These are phyloP conservation scores for Aspergillus sp. DNA, from an alignment of 2,329 filamentous ascomycete species.

Conservation along the genomic window DNA sequence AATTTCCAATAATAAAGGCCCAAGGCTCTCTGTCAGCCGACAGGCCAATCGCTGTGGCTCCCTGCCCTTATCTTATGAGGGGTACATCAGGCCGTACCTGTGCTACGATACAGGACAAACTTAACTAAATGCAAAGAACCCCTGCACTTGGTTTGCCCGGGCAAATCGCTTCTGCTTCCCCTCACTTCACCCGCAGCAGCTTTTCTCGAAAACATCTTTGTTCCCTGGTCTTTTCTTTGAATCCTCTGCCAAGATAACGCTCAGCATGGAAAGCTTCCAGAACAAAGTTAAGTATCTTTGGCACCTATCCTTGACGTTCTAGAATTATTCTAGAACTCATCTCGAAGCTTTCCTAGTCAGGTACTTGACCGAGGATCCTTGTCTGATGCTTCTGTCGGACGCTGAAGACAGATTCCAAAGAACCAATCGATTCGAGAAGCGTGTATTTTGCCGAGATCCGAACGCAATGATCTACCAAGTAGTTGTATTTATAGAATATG, in stretches of 20 bases:
- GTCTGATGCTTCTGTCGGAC: too few species aligned
- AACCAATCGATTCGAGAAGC: too few species aligned
- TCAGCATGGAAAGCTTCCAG: background rate
- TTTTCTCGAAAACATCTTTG: background rate
- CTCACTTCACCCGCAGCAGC: background rate
- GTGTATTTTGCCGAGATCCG: too few species aligned
- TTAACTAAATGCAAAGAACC: too few species aligned
- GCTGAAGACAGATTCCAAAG: too few species aligned
- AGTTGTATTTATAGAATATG: too few species aligned
- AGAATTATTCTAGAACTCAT: background rate
- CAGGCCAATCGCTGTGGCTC: too few species aligned
- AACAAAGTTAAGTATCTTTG: background rate
- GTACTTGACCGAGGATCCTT: background rate
- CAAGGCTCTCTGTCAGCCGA: too few species aligned
- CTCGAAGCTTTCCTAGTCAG: background rate
- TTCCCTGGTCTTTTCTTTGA: background rate
- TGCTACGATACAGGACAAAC: too few species aligned
- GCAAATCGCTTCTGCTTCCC: background rate
- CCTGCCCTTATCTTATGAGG: too few species aligned
- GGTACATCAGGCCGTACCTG: too few species aligned
- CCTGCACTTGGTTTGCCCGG: background rate
- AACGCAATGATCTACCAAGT: too few species aligned
- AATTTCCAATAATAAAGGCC: background rate
- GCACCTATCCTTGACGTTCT: background rate
- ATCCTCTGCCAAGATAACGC: background rate